Evolutionary conservation across 2,329 filamentous ascomycete species (phyloP).

Genomic region (Cryphonectria nitschkei): DNA sequence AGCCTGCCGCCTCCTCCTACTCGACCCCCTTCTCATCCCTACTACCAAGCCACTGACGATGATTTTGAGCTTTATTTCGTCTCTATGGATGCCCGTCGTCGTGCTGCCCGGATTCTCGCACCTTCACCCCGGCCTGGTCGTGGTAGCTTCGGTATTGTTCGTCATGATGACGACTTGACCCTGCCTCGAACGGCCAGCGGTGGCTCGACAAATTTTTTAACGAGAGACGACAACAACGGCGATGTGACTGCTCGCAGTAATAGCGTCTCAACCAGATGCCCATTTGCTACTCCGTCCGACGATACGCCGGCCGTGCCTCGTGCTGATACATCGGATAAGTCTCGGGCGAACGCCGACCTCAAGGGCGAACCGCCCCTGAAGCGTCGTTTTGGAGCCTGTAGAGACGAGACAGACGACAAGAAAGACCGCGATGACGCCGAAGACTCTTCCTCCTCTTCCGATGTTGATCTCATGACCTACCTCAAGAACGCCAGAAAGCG

Average conservation of each 20-base stretch:
- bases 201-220: neutral
- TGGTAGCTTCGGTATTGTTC: neutral
- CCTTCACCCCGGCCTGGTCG: neutral
- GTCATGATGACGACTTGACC: neutral
- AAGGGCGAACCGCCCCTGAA: neutral
- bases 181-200: neutral
- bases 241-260: neutral
- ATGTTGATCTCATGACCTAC: neutral
- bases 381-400: neutral
- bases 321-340: neutral
- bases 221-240: neutral
- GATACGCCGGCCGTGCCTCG: neutral
- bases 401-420: neutral
- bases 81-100: neutral
- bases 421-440: neutral
- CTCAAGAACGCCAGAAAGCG: neutral
- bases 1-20: neutral
- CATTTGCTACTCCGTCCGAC: neutral
- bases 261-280: neutral
- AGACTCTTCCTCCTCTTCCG: neutral
- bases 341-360: neutral
- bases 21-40: neutral
- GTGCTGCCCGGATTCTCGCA: neutral
- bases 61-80: neutral
- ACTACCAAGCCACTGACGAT: neutral